Base-by-base conservation (phyloP, 129 eudicot genomes). In the Pulicaria dysenterica region DNA sequence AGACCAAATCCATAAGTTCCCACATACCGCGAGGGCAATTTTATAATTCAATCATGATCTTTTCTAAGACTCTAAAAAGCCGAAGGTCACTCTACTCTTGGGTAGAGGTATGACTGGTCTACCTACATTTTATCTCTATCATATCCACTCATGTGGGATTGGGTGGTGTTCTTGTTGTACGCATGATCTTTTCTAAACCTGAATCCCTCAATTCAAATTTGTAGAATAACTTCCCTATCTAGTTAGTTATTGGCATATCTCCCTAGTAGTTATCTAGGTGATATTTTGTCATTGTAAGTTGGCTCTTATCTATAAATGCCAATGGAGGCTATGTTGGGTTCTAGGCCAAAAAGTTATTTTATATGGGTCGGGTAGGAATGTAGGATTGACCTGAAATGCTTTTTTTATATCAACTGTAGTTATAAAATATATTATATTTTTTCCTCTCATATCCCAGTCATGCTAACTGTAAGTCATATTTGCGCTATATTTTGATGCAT, bases 401-500 rank as follows among this genome's bases (percentile, higher is more conserved):
- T 24, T 24, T 24, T 24, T 24, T 12, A 5, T n/a, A 54, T 4
- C 16, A 9, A 57, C 38, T 43, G 51, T 39, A 41, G 19, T 19
- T 43, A 13, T 43, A 24, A 43, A 43, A 43, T 3, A 13, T 49
- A 19, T 51, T 51, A 3, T 14, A 12, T 7, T 36, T 68, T 31
- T 31, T 48, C 8, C 34, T 8, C 6, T 51, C 34, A 9, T 7
- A 51, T 49, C 73, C n/a, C 14, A 5, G 36, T 24, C 45, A 39
- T 63, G 51, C 3, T 51, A 42, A 74, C 45, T 14, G 41, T 43
- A 42, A 74, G 36, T 71, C 50, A 40, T 39, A 0, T 38, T 43
- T 56, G 57, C 42, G 34, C 7, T 58, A 44, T 19, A 11, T 45
- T 55, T 73, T 70, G 48, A 63, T 73, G 76, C 57, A 42, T 50